Base-by-base conservation (phyloP, 2,329 filamentous ascomycete species). In the Clonostachys solani region DNA sequence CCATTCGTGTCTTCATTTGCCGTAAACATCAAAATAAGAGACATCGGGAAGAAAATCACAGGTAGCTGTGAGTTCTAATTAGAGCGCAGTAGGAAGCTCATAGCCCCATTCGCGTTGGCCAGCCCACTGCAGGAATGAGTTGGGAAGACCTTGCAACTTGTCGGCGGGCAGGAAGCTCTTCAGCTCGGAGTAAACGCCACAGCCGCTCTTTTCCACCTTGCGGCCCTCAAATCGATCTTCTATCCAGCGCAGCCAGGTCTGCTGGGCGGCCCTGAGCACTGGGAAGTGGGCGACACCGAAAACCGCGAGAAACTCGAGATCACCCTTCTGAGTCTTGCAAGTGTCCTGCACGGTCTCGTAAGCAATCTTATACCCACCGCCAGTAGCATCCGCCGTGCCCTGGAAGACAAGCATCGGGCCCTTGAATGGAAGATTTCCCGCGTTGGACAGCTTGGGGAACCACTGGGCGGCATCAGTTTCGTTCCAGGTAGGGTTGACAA, bases 361-460 rank as follows among this genome's bases (percentile, higher is more conserved):
- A 7, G 49, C 50, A 12, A 43, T 29, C 4, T 48, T 33, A 29
- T 47, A 50, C 1, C 44, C 37, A 5, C 59, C 44, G 18, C 54
- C 55, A 2, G 37, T 7, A 5, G 16, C n/a, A 23, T 65, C 61
- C 6, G 44, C 47, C 1, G 56, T 56, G 8, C 65, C 67, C 46
- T 67, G 64, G 1, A 68, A 10, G 2, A 71, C 62, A 1, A 70
- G 52, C 45, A 71, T 42, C 2, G 65, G 67, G 0, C 64, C 66
- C 13, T 53, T 52, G 40, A 68, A 61, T 2, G 55, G 49, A 33
- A 52, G 58, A 2, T 58, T 50, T 2, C 66, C 65, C 8, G 56
- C 60, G 23, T 55, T 52, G 19, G 41, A 34, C n/a, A 48, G 46
- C 41, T 40, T 44, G 9, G 17, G 15, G 29, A 33, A 44, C 12